Conservation (phyloP, 1,284 basidiomycete species). For the Fistulina hepatica region DNA sequence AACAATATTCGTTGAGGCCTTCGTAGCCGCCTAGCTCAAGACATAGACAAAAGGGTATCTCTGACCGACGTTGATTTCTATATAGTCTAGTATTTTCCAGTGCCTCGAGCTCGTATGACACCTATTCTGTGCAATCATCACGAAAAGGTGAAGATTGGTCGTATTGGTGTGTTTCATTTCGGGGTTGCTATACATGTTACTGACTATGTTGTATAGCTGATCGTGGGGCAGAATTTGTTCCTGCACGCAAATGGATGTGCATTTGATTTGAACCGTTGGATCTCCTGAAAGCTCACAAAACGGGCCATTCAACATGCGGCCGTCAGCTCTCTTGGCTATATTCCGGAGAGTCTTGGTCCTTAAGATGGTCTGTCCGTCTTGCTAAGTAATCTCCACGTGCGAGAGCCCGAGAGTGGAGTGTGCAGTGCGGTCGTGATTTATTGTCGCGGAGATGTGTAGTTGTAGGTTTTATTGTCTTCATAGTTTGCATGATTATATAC, state of each 20-base stretch:
- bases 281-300: conserved; percentile 97
- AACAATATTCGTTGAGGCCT: too few species aligned
- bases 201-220: conserved; percentile 51
- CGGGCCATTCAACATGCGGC: conserved; percentile 96
- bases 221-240: conserved; percentile 97
- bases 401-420: conserved; percentile 97
- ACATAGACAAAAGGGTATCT: too few species aligned
- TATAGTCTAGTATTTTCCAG: conserved; percentile 29
- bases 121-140: conserved; percentile 98
- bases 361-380: conserved; percentile 96
- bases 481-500: conserved; percentile 4
- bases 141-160: conserved; percentile 99
- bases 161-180: conserved; percentile 56
- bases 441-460: conserved; percentile 94
- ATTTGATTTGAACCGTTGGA: conserved; percentile 99
- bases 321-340: conserved; percentile 99
- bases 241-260: conserved; percentile 99
- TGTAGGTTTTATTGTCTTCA: conserved; percentile 38
- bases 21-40: too few species aligned
- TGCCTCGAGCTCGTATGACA: conserved; percentile 89
- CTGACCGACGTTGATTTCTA: conserved; percentile 15
- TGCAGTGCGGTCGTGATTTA: conserved; percentile 97
- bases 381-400: conserved; percentile 92
- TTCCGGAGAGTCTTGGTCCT: conserved; percentile 97
- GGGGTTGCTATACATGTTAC: not conserved